phyloP scores from a whole-genome alignment of 2,329 filamentous ascomycete species.

The Colletotrichum noveboracense region DNA sequence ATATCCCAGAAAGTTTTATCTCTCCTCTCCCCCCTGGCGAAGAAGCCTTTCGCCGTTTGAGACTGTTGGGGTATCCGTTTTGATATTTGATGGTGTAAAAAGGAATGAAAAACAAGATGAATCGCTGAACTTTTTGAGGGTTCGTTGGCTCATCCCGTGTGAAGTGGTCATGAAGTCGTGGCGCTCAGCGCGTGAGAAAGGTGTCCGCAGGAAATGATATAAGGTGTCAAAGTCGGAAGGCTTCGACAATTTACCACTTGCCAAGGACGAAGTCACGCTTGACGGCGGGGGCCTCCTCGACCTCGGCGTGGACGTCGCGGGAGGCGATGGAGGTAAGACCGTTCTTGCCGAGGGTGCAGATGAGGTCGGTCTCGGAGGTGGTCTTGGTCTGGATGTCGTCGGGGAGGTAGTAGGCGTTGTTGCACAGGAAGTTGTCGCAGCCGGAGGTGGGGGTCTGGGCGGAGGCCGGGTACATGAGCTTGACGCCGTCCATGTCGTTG shows the following conservation, averaged over 20 bases:
- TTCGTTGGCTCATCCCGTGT: not conserved
- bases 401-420: conserved; percentile 56
- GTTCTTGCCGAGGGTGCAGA: conserved; percentile 53
- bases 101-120: not conserved
- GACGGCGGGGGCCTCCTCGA: conserved; percentile 25
- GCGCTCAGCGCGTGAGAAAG: conserved; percentile 12
- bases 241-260: conserved; percentile 18
- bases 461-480: conserved; percentile 56
- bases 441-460: conserved; percentile 48
- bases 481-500: conserved; percentile 54
- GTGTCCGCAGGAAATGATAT: not conserved
- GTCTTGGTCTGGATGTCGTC: conserved; percentile 63
- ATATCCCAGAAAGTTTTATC: not conserved
- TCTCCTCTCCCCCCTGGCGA: not conserved
- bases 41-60: not conserved
- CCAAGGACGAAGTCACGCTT: conserved; percentile 38
- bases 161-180: conserved; percentile 14
- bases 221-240: not conserved
- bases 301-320: not conserved
- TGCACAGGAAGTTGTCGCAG: conserved; percentile 57
- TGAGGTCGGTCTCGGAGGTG: conserved; percentile 51
- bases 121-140: not conserved
- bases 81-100: not conserved
- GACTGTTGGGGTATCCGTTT: conserved; percentile 8
- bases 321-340: conserved; percentile 28